Percentiles rank a stretch among this genome's conserved stretches.
phyloP scores from a whole-genome alignment of 495 filamentous ascomycete species.

The Patellaria atrata region DNA sequence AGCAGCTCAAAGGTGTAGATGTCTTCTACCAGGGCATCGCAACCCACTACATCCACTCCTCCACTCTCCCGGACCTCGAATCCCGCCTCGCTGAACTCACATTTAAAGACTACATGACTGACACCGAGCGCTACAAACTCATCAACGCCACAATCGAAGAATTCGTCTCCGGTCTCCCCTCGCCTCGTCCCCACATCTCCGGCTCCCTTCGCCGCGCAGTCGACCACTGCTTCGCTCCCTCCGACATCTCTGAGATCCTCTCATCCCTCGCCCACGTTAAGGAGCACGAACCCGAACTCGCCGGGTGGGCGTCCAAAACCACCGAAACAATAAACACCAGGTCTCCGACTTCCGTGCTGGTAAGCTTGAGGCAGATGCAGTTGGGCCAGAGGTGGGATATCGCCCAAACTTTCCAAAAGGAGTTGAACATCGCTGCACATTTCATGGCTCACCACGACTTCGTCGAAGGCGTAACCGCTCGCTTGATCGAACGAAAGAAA shows the following conservation, averaged over 20 bases:
- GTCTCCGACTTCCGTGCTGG: constrained; percentile 72
- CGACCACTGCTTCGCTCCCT: constrained; percentile 37
- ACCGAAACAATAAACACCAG: constrained; percentile 53
- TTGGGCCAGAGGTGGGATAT: constrained; percentile 63
- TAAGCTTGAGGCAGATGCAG: constrained; percentile 67
- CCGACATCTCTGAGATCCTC: constrained; percentile 53
- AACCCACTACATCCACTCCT: constrained; percentile 90
- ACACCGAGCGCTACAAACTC: constrained; percentile 45
- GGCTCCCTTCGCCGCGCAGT: constrained; percentile 60
- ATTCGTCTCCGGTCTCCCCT: constrained; percentile 59
- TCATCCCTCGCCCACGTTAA: constrained; percentile 39
- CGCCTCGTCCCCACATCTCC: constrained; percentile 45
- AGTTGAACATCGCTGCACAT: constrained; percentile 59
- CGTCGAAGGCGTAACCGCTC: constrained; percentile 64
- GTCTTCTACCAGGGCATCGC: constrained; percentile 73
- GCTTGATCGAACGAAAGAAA: constrained; percentile 47
- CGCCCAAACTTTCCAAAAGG: constrained; percentile 63
- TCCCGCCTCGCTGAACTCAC: constrained; percentile 73
- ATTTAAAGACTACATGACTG: constrained; percentile 58
- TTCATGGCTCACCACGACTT: constrained; percentile 90
- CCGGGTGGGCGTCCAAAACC: constrained; percentile 61
- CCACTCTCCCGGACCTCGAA: constrained; percentile 63
- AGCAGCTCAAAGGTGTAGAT: constrained; percentile 64
- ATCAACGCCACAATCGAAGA: constrained; percentile 86
- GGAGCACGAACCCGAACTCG: constrained; percentile 9